Base-by-base conservation (phyloP, 345 rosid genomes). In the Linum usitatissimum region DNA sequence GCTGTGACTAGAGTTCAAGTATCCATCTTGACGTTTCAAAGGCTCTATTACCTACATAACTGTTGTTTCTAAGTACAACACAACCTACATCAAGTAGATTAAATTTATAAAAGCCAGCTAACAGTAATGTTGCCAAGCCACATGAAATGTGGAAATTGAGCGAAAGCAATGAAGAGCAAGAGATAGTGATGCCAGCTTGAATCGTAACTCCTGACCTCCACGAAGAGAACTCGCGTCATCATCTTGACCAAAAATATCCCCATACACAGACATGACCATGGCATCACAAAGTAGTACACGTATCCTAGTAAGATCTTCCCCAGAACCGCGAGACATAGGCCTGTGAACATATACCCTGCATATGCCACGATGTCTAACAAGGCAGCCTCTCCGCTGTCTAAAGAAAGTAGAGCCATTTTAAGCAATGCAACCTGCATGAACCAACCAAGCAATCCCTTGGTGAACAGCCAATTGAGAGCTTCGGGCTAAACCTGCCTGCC, bases 71-170 rank as follows among this genome's bases (percentile, higher is more conserved):
- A 63, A 64, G 68, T 67, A 73, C 70, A 73, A 57, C 34, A 51
- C 53, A 19, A 17, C 2, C 18, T 5, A 23, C 28, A 2, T 23
- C 28, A 23, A 23, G 28, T 23, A 23, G 28, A 23, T 23, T 23
- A 23, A 23, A 23, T 73, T 77, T 58, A 85, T 67, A 92, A 76
- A 68, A 92, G 82, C 97, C 97, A 92, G 66, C 85, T 87, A 59
- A 89, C 81, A 69, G 80, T 87, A 66, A 90, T 80, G 79, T 90
- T 93, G 67, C 97, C 96, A 66, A 93, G 96, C 99, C 97, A 90
- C 57, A 69, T 68, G 79, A 90, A 82, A 65, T 86, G 82, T 8
- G 96, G 99, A 72, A 90, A 78, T 76, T 93, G 97, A 6, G 86
- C 91, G 70, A 93, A 72, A 61, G 90, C 97, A 40, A 93, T 84